phyloP scores from a whole-genome alignment of 176 grass and related monocot species.

The Areca catechu region DNA sequence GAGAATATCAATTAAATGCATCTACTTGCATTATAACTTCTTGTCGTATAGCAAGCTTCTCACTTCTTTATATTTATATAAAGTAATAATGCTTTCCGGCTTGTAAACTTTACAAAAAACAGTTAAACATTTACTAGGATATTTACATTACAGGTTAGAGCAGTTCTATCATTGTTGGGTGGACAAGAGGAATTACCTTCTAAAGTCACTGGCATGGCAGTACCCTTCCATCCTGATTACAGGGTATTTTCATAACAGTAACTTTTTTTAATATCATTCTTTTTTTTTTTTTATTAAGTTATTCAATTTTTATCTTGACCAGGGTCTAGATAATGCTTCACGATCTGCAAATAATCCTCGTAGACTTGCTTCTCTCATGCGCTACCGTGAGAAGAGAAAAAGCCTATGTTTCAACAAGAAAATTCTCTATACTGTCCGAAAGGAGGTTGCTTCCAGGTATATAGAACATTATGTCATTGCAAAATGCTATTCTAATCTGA shows the following conservation, averaged over 20 bases:
- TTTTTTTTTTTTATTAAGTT: background rate
- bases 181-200: conserved; percentile 14
- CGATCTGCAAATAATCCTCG: conserved; percentile 16
- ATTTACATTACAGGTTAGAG: conserved; percentile 24
- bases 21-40: no score
- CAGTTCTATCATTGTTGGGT: conserved; percentile 26
- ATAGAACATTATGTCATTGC: no score
- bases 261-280: background rate
- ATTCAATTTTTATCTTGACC: conserved; percentile 1
- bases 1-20: no score
- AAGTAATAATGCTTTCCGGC: no score
- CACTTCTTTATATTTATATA: no score
- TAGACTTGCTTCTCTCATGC: conserved; percentile 20
- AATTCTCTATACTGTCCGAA: conserved; percentile 28
- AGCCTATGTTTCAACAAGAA: conserved; percentile 21
- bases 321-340: conserved; percentile 7
- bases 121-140: no score
- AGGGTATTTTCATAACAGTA: background rate
- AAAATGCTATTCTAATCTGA: no score
- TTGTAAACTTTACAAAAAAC: no score
- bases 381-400: conserved; percentile 32
- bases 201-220: conserved; percentile 19
- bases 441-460: conserved; percentile 28
- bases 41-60: no score
- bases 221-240: background rate